Base-by-base conservation (phyloP, 352 stramenopile species). In the Globisporangium rhizosaccharum region DNA sequence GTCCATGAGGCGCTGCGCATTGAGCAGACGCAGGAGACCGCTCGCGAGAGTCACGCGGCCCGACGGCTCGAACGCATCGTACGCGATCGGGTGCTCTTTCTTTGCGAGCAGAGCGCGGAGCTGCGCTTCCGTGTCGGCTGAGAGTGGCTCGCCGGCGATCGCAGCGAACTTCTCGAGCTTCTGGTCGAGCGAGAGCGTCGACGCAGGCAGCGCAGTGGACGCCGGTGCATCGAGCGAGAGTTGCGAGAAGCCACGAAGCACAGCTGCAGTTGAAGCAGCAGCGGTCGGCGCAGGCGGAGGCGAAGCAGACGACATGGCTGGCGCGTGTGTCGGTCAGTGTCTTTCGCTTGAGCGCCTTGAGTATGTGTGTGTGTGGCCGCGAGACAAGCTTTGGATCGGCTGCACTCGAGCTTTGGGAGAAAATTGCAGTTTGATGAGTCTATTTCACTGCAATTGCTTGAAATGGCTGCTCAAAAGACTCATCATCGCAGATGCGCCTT, bases 11-110 rank as follows among this genome's bases (percentile, higher is more conserved):
- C 81, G 74, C 61, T 79, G 71, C 49, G 98, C 96, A 70, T 99
- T 99, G 61, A 99, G 92, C 18, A 92, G 90, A 47, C 95, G 88
- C 67, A 98, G 79, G 51, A 98, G 71, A 1, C 94, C 93, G 57
- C 98, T 87, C 11, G 97, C 97, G 60, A 99, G 98, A 70, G 99
- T 98, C 90, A 99, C 98, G 39, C 97, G 93, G 25, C 97, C 97
- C 33, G 87, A 98, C 0, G 97, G 97, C 73, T 99, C 97, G 63
- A 99, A 99, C 37, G 97, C 97, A 64, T 99, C 97, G 79, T 99
- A 99, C 30, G 87, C 85, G 36, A 97, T 69, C 7, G 92, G 92
- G 58, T 94, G 68, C 28, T 71, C 46, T 71, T 97, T 97, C 30
- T 68, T 65, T 25, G 77, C 69, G 36, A 98, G 80, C 25, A 98